Evolutionary conservation across 140 eudicot species (phyloP), one percentile per base, ranked within the genome.

Genomic region (Senecio squalidus): DNA sequence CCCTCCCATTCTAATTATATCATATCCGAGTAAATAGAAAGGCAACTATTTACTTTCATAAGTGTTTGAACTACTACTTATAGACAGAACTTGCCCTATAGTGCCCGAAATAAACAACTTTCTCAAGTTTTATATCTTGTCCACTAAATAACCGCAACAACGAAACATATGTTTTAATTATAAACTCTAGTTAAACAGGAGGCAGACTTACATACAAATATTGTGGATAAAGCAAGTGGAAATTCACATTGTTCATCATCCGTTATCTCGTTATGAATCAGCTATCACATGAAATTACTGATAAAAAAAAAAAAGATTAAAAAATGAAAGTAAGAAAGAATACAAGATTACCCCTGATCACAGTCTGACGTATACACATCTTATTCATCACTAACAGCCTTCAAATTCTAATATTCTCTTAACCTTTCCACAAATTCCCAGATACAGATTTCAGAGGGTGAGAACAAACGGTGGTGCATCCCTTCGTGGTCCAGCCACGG

Each of bases 381-480:
- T 64, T 64, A 55, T 72, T 72, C 72, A 58, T 71, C 47, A 10
- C 27, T 63, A 33, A 55, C 30, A 39, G 29, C 56, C 60, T 30
- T 34, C 50, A 34, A 50, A 64, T n/a, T 21, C 17, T 49, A 51
- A 38, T 62, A n/a, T 21, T 47, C 24, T 18, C 53, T 20, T 1
- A 1, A 6, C 21, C 36, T 26, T 51, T 14, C 20, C 6, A 20
- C 40, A 65, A 15, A 52, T 51, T 51, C 40, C 58, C 31, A 4
- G 23, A 45, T 9, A 50, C 60, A 66, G 20, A 56, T 31, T 50
- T 84, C 60, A 75, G 15, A 87, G 85, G 28, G 84, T 88, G 65
- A 78, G 76, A 59, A 88, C 96, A 33, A 88, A 88, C 11, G 84
- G 86, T 7, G 96, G 96, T 43, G 87, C 83, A 67, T 84, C 94